Percentiles rank a stretch among this genome's conserved stretches.
These are phyloP conservation scores for Yamadazyma mexicana DNA, from an alignment of 1,139 yeast species.

Conservation along the genomic window DNA sequence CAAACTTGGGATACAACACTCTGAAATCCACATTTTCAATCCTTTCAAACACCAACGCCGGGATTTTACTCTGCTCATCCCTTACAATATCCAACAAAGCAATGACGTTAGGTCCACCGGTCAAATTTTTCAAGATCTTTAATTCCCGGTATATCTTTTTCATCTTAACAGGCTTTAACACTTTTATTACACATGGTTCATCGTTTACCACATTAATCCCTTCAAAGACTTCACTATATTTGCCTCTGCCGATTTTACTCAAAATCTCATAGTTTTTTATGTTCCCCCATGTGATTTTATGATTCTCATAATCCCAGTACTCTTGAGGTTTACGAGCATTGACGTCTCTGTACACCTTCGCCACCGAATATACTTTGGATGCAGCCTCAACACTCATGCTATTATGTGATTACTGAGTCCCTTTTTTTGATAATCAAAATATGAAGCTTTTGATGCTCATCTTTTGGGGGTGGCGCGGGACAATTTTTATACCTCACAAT, in stretches of 20 bases:
- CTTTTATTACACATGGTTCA: constrained; percentile 67
- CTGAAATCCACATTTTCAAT: constrained; percentile 73
- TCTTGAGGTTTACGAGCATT: constrained; percentile 76
- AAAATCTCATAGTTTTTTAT: constrained; percentile 85
- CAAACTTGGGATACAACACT: constrained; percentile 65
- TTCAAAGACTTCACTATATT: constrained; percentile 93
- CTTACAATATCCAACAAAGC: constrained; percentile 73
- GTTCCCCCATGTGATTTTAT: constrained; percentile 69
- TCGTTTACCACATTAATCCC: constrained; percentile 52
- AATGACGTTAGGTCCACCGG: constrained; percentile 74
- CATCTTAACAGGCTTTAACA: constrained; percentile 75
- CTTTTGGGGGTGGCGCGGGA: constrained; percentile 1
- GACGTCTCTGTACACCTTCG: constrained; percentile 88
- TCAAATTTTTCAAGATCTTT: constrained; percentile 69
- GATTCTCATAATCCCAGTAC: constrained; percentile 92
- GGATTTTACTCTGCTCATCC: constrained; percentile 70
- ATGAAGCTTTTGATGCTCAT: neutral
- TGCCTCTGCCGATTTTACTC: constrained; percentile 93
- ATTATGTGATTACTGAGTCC: no score
- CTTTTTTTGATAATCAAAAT: neutral
- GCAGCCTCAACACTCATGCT: constrained; percentile 28
- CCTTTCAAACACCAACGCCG: constrained; percentile 72
- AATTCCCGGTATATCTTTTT: constrained; percentile 79
- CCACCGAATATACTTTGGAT: constrained; percentile 56
- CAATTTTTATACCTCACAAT: neutral